phyloP scores from a whole-genome alignment of 495 filamentous ascomycete genomes.

The Xylaria palmicola region DNA sequence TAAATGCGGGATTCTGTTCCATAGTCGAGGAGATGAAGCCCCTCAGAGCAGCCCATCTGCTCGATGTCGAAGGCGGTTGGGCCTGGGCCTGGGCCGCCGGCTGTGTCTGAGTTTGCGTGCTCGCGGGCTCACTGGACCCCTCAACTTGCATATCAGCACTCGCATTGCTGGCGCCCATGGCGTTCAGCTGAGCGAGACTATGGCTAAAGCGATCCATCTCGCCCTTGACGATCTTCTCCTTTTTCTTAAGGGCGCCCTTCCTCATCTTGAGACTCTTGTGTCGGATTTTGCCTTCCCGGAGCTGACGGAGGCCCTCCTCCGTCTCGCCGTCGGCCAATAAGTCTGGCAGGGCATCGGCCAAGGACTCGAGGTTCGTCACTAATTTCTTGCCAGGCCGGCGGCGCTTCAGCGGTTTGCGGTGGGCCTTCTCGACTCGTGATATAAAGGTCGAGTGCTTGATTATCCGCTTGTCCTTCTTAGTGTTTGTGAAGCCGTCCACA shows the following conservation, averaged over 20 bases:
- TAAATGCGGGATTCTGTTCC: slow-evolving; percentile 69
- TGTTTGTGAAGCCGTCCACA: slow-evolving; percentile 52
- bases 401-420: slow-evolving; percentile 48
- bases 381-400: slow-evolving; percentile 75
- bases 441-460: slow-evolving; percentile 77
- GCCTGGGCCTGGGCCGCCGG: slow-evolving; percentile 10
- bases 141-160: neutral
- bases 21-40: slow-evolving; percentile 70
- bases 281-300: slow-evolving; percentile 52
- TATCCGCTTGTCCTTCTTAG: slow-evolving; percentile 73
- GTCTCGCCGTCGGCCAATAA: slow-evolving; percentile 36
- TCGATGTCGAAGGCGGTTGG: slow-evolving; percentile 45
- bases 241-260: slow-evolving; percentile 79
- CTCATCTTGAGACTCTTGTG: slow-evolving; percentile 68
- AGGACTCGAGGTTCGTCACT: slow-evolving; percentile 68
- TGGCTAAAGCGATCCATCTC: slow-evolving; percentile 80
- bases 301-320: slow-evolving; percentile 34
- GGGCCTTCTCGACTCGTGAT: slow-evolving; percentile 67
- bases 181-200: slow-evolving; percentile 70
- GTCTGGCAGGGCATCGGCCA: slow-evolving; percentile 76
- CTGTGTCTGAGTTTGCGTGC: slow-evolving; percentile 16
- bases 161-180: slow-evolving; percentile 30
- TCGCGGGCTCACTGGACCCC: slow-evolving; percentile 6
- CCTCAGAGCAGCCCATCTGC: slow-evolving; percentile 66
- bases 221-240: slow-evolving; percentile 69